phyloP scores from a whole-genome alignment of 116 monocot genomes.

The Dioscorea cayenensis region DNA sequence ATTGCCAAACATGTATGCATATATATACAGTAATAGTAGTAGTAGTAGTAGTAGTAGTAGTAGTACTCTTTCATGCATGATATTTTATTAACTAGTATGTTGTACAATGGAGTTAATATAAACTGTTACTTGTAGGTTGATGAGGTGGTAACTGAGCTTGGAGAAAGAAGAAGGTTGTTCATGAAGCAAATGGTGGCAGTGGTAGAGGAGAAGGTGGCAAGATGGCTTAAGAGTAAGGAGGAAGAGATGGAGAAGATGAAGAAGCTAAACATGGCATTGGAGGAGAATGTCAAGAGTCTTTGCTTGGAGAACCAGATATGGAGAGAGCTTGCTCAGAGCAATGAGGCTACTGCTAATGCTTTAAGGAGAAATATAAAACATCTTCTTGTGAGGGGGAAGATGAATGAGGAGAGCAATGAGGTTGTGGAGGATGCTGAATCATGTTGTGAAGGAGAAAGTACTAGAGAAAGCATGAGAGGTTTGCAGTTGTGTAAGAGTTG shows the following conservation, averaged over 20 bases:
- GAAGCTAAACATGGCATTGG: slow-evolving; percentile 30
- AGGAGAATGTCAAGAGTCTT: slow-evolving; percentile 30
- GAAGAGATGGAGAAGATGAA: slow-evolving; percentile 35
- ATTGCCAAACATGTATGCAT: slow-evolving; percentile 7
- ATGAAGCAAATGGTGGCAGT: slow-evolving; percentile 17
- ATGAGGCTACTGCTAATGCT: slow-evolving; percentile 28
- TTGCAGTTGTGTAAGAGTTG: neutral
- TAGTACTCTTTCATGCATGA: neutral
- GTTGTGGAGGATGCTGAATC: slow-evolving; percentile 37
- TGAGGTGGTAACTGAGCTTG: slow-evolving; percentile 22
- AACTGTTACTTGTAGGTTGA: slow-evolving; percentile 17
- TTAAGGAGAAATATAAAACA: slow-evolving; percentile 41
- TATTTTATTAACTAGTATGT: too few species aligned
- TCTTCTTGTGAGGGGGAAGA: slow-evolving; percentile 14
- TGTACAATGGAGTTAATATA: too few species aligned
- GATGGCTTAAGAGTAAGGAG: slow-evolving; percentile 35
- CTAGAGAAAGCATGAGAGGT: neutral
- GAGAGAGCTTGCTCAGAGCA: slow-evolving; percentile 38
- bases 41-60: neutral
- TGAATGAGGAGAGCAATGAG: slow-evolving; percentile 1
- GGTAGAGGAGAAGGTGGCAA: slow-evolving; percentile 22
- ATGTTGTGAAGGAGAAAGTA: slow-evolving; percentile 17
- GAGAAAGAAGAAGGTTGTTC: slow-evolving; percentile 14
- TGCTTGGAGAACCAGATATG: slow-evolving; percentile 41
- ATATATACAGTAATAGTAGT: neutral